A percentile compares a stretch with the other conserved stretches of the same genome.
These are phyloP conservation scores for Zea luxurians DNA, from an alignment of 176 grass and related monocot species.

Conservation along the genomic window DNA sequence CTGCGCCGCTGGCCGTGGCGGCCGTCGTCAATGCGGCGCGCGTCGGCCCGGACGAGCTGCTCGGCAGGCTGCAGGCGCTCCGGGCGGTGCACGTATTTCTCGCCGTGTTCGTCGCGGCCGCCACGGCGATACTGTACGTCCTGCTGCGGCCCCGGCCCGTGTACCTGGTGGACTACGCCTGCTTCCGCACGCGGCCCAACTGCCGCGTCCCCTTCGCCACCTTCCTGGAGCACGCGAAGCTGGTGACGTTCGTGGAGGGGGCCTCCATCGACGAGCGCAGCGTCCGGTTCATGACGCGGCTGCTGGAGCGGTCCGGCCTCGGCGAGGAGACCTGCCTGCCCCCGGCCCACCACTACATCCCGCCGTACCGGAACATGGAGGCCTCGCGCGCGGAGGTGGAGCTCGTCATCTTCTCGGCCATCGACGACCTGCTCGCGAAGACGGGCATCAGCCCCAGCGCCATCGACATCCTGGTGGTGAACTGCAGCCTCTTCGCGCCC, in stretches of 20 bases:
- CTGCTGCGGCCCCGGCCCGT: slow-evolving; percentile 56
- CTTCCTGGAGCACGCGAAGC: slow-evolving; percentile 68
- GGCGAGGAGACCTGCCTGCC: slow-evolving; percentile 66
- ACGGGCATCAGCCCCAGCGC: slow-evolving; percentile 36
- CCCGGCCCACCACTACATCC: slow-evolving; percentile 65
- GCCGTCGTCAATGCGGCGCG: slow-evolving; percentile 16
- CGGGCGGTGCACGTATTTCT: slow-evolving; percentile 40
- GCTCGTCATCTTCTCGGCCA: slow-evolving; percentile 64
- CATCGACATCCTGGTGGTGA: slow-evolving; percentile 67
- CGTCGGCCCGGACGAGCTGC: slow-evolving; percentile 45
- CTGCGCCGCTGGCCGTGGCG: slow-evolving; percentile 45
- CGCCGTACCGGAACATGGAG: slow-evolving; percentile 61
- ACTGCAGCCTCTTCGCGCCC: slow-evolving; percentile 74
- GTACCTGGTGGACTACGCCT: slow-evolving; percentile 73
- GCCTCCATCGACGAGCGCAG: slow-evolving; percentile 55
- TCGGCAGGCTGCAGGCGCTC: neutral
- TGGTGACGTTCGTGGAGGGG: slow-evolving; percentile 48
- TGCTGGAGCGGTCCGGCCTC: slow-evolving; percentile 60
- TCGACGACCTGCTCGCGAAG: slow-evolving; percentile 62
- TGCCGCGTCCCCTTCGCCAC: slow-evolving; percentile 65
- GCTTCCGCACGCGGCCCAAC: slow-evolving; percentile 54
- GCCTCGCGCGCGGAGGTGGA: slow-evolving; percentile 58
- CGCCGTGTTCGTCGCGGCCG: slow-evolving; percentile 40
- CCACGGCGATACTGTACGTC: slow-evolving; percentile 41
- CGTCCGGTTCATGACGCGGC: slow-evolving; percentile 59